phyloP scores from a whole-genome alignment of 768 basidiomycete genomes.

The Coprinellus micaceus region DNA sequence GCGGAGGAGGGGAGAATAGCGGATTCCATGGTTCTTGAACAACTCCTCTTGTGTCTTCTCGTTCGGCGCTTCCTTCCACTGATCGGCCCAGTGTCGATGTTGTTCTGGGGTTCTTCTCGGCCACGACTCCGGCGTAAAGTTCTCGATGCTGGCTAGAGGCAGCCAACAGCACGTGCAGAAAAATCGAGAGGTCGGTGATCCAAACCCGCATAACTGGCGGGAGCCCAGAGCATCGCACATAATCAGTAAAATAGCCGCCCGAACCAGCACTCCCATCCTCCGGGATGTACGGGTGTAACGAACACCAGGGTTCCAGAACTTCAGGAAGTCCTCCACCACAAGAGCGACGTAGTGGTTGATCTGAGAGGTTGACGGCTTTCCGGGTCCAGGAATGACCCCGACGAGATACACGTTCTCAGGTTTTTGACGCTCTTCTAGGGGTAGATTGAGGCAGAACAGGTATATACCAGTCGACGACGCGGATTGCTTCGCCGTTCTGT shows the following conservation, averaged over 20 bases:
- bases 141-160: slow-evolving; percentile 14
- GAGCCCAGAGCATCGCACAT: slow-evolving; percentile 31
- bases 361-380: slow-evolving; percentile 25
- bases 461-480: slow-evolving; percentile 24
- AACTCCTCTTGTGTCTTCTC: not conserved
- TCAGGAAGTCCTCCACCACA: slow-evolving; percentile 31
- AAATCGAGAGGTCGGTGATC: slow-evolving; percentile 6
- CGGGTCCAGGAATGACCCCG: slow-evolving; percentile 38
- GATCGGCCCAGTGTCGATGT: not conserved
- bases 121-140: slow-evolving; percentile 19
- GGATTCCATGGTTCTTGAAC: slow-evolving; percentile 8
- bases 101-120: not conserved
- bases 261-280: slow-evolving; percentile 21
- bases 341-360: slow-evolving; percentile 33
- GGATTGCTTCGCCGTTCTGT: slow-evolving; percentile 21
- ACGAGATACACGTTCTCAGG: slow-evolving; percentile 34
- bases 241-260: slow-evolving; percentile 24
- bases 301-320: slow-evolving; percentile 27
- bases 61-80: not conserved
- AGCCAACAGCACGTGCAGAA: slow-evolving; percentile 20
- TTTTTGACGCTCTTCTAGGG: slow-evolving; percentile 21
- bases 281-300: slow-evolving; percentile 17
- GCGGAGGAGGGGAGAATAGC: slow-evolving; percentile 8
- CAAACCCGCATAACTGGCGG: slow-evolving; percentile 24
- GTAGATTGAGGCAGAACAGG: slow-evolving; percentile 31